Percentiles rank a stretch among this genome's conserved stretches.
These are phyloP conservation scores for Scheffersomyces insectosa DNA, from an alignment of 1,139 yeast genomes.

Conservation along the genomic window DNA sequence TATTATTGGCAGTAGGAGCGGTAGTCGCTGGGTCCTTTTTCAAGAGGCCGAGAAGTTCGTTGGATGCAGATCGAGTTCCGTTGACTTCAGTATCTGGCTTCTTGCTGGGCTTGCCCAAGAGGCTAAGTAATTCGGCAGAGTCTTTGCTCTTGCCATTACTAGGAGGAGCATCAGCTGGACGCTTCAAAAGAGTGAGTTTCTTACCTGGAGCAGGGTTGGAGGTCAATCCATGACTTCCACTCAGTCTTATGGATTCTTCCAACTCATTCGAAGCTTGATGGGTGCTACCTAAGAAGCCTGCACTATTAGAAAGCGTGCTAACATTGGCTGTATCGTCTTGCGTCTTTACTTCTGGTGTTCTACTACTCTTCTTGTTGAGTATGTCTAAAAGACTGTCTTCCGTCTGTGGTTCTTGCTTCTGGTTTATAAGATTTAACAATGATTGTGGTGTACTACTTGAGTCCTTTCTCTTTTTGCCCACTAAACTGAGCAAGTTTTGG, in stretches of 20 bases:
- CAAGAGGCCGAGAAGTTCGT: constrained; percentile 19
- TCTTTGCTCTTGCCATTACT: neutral
- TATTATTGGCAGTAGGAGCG: constrained; percentile 10
- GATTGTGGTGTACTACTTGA: neutral
- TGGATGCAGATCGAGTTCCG: constrained; percentile 6
- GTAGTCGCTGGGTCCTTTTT: constrained; percentile 6
- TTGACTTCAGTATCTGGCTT: neutral
- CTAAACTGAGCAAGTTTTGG: constrained; percentile 39
- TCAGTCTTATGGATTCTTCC: constrained; percentile 23
- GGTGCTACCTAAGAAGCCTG: constrained; percentile 1
- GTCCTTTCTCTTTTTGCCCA: constrained; percentile 11
- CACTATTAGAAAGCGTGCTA: neutral
- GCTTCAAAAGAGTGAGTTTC: constrained; percentile 34
- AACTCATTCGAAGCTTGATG: constrained; percentile 29
- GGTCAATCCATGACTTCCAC: constrained; percentile 8
- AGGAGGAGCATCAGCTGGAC: constrained; percentile 17
- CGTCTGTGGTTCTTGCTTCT: constrained; percentile 4
- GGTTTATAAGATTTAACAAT: constrained; percentile 1
- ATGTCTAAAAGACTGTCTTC: constrained; percentile 8
- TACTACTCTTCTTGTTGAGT: constrained; percentile 12
- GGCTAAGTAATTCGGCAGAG: constrained; percentile 1
- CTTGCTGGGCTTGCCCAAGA: neutral
- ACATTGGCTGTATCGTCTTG: too few species aligned
- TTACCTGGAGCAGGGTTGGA: constrained; percentile 19
- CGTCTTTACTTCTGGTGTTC: neutral